phyloP scores from a whole-genome alignment of 768 basidiomycete genomes.

The Podaxis sp. region DNA sequence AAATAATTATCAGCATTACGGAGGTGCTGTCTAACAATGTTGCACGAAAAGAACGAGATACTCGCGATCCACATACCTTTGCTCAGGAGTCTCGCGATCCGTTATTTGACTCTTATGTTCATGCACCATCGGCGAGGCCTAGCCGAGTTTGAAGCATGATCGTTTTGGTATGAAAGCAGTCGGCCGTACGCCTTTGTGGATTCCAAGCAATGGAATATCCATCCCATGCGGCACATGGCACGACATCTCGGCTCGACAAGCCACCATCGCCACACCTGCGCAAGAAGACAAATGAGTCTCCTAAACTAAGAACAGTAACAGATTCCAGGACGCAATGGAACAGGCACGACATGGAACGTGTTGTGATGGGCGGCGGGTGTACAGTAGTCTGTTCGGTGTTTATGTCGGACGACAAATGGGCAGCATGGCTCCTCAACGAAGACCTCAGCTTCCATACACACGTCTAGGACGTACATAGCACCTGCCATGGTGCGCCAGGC shows the following conservation, averaged over 20 bases:
- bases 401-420: not conserved
- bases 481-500: not conserved
- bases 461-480: not conserved
- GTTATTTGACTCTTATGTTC: no score
- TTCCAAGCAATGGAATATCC: no score
- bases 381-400: not conserved
- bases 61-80: no score
- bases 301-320: not conserved
- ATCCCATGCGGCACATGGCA: not conserved
- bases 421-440: not conserved
- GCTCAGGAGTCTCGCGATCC: no score
- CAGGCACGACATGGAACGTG: not conserved
- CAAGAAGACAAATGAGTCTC: not conserved
- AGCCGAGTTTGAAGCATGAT: not conserved
- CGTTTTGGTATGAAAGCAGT: not conserved
- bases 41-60: no score
- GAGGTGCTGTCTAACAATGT: no score
- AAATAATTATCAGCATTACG: no score
- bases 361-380: not conserved
- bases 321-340: not conserved
- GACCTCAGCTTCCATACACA: not conserved
- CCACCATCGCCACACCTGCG: not conserved
- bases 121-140: not conserved
- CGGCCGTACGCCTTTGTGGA: not conserved
- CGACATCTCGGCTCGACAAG: not conserved